Base-by-base conservation (phyloP, 495 filamentous ascomycete species). In the Penicillium arizonense region DNA sequence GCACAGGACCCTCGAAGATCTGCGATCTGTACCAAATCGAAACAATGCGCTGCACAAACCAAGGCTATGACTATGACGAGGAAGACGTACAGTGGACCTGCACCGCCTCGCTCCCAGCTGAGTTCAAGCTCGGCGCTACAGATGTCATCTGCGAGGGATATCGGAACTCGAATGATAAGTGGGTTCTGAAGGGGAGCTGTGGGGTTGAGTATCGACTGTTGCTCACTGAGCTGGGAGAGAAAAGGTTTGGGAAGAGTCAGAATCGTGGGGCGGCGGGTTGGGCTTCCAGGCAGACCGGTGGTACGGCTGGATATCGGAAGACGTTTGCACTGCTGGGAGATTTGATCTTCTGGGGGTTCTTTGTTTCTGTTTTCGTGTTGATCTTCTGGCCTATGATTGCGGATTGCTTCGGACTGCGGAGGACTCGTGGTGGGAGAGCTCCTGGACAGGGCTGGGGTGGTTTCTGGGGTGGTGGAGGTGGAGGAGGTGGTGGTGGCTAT, bases 121-220 rank as follows among this genome's bases (percentile, higher is more conserved):
- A 95, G 59, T 88, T 98, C 65, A 94, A 94, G 64, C 81, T 97
- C 11, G 94, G 91, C 33, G 74, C 80, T 23, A 97, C 94, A 3
- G 93, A 98, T 49, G 94, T 98, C 10, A 76, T 90, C 3, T 98
- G 94, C 67, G 94, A 98, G 63, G 94, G 94, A 8, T 97, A 96
- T 69, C 75, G 80, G 14, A 71, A 65, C 10, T 70, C 87, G 0
- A 82, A 90, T 16, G 94, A 98, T 63, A 79, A 80, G 0, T 94
- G 90, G 71, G 80, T 97, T 4, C 73, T 98, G 14, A 89, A 89
- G 55, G 93, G 94, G 4, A 90, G 83, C 61, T 98, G 94, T 70
- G 94, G 90, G 2, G 93, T 96, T 10, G 92, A 98, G 67, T 98
- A 97, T 67, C 77, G 89, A 4, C 64, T 98, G 7, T 59, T 87